phyloP scores from a whole-genome alignment of 345 rosid genomes.

The Reutealis trisperma region DNA sequence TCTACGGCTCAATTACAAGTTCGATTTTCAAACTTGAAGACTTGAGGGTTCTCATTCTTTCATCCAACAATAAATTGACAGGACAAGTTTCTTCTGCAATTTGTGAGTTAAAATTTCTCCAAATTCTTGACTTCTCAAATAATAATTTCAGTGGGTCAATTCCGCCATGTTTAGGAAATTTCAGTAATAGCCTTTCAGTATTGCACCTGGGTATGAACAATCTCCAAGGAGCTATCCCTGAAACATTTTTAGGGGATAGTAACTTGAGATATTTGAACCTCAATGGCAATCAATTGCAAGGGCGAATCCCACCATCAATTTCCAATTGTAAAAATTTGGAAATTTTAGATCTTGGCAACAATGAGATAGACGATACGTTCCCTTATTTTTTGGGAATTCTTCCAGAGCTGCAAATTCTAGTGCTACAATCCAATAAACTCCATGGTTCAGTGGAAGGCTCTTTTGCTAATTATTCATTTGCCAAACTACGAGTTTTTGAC shows the following conservation, averaged over 20 bases:
- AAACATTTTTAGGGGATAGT: neutral
- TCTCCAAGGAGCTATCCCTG: slow-evolving; percentile 12
- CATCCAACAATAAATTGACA: neutral
- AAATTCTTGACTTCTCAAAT: slow-evolving; percentile 21
- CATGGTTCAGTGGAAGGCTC: neutral
- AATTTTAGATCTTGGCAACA: slow-evolving; percentile 18
- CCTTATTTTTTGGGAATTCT: slow-evolving; percentile 16
- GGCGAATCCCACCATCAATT: slow-evolving; percentile 13
- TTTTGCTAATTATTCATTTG: neutral
- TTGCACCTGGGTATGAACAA: slow-evolving; percentile 6
- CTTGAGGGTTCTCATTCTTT: neutral
- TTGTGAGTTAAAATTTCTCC: neutral
- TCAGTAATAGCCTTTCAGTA: neutral
- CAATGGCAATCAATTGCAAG: slow-evolving; percentile 13
- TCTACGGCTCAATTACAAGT: slow-evolving; percentile 22
- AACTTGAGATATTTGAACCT: neutral
- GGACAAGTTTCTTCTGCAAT: neutral
- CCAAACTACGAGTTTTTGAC: slow-evolving; percentile 1
- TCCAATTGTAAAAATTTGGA: slow-evolving; percentile 14
- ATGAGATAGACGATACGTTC: neutral
- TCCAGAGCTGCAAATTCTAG: neutral
- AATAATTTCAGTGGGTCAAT: slow-evolving; percentile 28
- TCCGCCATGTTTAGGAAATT: slow-evolving; percentile 24
- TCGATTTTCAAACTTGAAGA: slow-evolving; percentile 13
- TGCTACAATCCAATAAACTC: slow-evolving; percentile 13